These are phyloP conservation scores for Hortiboletus flavorubellus DNA, from an alignment of 768 basidiomycete genomes.

Conservation along the genomic window DNA sequence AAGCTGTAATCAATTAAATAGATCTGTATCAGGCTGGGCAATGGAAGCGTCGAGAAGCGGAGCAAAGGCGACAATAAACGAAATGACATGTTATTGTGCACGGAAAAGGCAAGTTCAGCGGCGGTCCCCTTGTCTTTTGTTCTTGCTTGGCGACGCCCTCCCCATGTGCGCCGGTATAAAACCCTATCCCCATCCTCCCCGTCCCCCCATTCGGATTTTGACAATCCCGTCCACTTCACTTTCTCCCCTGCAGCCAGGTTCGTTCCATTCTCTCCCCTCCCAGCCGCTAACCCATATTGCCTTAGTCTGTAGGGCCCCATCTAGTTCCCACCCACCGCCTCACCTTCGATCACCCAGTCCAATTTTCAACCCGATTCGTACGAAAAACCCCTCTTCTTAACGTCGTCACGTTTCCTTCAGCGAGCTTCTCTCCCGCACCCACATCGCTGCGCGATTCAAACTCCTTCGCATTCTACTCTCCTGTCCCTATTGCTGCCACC, in stretches of 20 bases:
- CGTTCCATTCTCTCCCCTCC: neutral
- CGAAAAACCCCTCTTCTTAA: slow-evolving; percentile 9
- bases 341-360: slow-evolving; percentile 23
- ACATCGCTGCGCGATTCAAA: slow-evolving; percentile 33
- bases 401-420: slow-evolving; percentile 28
- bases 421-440: slow-evolving; percentile 23
- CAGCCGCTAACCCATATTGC: slow-evolving; percentile 8
- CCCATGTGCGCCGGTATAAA: slow-evolving; percentile 23
- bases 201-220: slow-evolving; percentile 32
- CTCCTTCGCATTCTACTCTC: slow-evolving; percentile 20
- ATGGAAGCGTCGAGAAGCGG: slow-evolving; percentile 13
- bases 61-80: slow-evolving; percentile 24
- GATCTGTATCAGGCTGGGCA: slow-evolving; percentile 7
- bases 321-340: slow-evolving; percentile 4
- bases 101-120: slow-evolving; percentile 22
- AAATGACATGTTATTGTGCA: slow-evolving; percentile 28
- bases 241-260: slow-evolving; percentile 30
- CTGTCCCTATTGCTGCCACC: slow-evolving; percentile 5
- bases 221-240: slow-evolving; percentile 29
- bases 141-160: slow-evolving; percentile 32
- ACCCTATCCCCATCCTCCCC: neutral
- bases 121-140: slow-evolving; percentile 26
- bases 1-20: slow-evolving; percentile 18
- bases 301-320: slow-evolving; percentile 24
- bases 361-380: slow-evolving; percentile 24